Evolutionary conservation across 768 basidiomycete species (phyloP), one percentile per base, ranked within the genome.

Genomic region (Mrakia blollopis): DNA sequence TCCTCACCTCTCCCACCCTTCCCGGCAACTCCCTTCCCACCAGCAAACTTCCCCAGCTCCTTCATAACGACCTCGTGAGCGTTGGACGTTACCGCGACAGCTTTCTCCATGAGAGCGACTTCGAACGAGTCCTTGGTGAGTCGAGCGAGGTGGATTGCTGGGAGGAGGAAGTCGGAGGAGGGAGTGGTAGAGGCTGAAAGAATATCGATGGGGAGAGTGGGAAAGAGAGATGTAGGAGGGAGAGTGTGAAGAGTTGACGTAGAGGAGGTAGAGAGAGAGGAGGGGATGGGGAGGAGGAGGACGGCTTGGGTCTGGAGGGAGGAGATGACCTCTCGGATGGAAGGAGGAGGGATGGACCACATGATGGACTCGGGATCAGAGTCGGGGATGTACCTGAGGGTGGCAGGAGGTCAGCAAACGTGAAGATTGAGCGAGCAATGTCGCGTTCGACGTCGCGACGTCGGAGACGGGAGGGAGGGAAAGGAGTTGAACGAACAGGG

Each of bases 1-100:
- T 65, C 84, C 84, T 5, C 78, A 65, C 80, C 2, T 81, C 81
- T 44, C 85, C 85, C 7, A 84, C 87, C 18, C 84, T 83, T 23
- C 82, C 87, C 85, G 4, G 84, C 87, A 8, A 85, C 83, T 18
- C 83, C 87, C 44, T 50, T 63, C 7, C 81, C 82, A 41, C 37
- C 63, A 32, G 62, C 67, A 70, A 80, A 81, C 32, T 76, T 90
- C 3, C 94, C 94, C 21, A 97, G 87, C 13, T 96, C 90, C 11
- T 92, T 87, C 96, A 98, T 98, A 70, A 98, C 89, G 10, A 89
- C 88, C 83, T 94, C 92, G 79, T 98, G 96, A 7, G 96, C 96
- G 3, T 90, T 87, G 0, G 92, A 93, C 80, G 92, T 92, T 80
- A 98, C 93, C 73, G 87, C 87, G 81, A 92, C 94, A 0, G 96